Percentiles rank a stretch among this genome's conserved stretches.
phyloP scores from a whole-genome alignment of 345 rosid species.

The Salix exigua region DNA sequence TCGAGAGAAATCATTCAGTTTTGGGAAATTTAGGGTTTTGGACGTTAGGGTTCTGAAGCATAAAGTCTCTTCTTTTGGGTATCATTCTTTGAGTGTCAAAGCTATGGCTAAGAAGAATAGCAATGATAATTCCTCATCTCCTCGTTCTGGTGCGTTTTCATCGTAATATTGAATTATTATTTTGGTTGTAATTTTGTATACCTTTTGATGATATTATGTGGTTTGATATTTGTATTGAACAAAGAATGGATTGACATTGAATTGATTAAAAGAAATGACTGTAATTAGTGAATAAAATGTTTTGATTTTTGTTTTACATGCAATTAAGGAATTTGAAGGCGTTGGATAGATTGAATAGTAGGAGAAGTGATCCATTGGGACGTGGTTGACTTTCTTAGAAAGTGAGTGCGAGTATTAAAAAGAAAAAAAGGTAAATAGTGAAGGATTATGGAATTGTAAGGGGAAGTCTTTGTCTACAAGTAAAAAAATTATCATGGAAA shows the following conservation, averaged over 20 bases:
- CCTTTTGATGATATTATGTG: not conserved
- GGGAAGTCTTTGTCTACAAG: not conserved
- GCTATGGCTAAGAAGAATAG: slow-evolving; percentile 63
- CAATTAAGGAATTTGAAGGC: not conserved
- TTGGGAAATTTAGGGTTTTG: slow-evolving; percentile 23
- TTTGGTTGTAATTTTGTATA: not conserved
- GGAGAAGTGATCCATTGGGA: not conserved
- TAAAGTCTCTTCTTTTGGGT: slow-evolving; percentile 18
- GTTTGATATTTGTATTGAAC: not conserved
- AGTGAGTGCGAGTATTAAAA: not conserved
- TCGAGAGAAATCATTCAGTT: slow-evolving; percentile 20
- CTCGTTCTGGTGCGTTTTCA: slow-evolving; percentile 34
- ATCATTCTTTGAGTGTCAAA: slow-evolving; percentile 37
- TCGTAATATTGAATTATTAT: not conserved
- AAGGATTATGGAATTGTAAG: not conserved
- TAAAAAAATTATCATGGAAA: not conserved
- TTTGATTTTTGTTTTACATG: not conserved
- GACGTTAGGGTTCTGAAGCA: slow-evolving; percentile 43
- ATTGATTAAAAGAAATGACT: not conserved
- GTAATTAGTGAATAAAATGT: not conserved
- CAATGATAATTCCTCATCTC: slow-evolving; percentile 26
- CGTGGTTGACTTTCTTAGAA: not conserved
- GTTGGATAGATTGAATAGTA: not conserved
- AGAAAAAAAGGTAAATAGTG: no score
- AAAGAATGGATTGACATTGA: not conserved